These are phyloP conservation scores for Arbutus unedo DNA, from an alignment of 148 eudicot genomes.

Conservation along the genomic window DNA sequence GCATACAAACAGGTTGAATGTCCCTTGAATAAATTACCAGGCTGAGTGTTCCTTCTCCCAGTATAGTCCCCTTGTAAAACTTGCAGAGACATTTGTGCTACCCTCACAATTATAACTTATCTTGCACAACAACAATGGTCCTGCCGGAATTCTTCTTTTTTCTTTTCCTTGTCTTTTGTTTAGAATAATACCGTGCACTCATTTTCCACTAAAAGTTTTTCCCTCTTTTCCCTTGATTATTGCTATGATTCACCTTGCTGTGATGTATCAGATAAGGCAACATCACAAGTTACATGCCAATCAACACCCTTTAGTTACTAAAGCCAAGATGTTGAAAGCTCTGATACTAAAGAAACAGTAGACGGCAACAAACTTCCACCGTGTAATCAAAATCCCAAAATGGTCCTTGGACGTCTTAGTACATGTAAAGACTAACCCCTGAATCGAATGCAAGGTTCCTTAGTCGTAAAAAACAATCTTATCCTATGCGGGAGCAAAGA, in stretches of 20 bases:
- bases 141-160: background rate
- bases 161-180: background rate
- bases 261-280: background rate
- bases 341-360: background rate
- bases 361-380: background rate
- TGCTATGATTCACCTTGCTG: background rate
- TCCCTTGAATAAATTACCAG: too few species aligned
- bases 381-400: background rate
- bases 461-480: background rate
- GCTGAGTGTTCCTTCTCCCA: background rate
- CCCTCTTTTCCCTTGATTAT: background rate
- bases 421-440: background rate
- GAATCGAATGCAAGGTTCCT: background rate
- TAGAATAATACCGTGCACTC: background rate
- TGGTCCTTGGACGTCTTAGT: background rate
- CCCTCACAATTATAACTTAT: background rate
- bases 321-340: background rate
- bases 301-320: background rate
- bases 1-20: too few species aligned
- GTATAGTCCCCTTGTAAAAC: background rate
- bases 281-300: background rate
- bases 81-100: background rate
- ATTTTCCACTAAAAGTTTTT: background rate
- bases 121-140: background rate
- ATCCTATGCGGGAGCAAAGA: background rate